phyloP scores from a whole-genome alignment of 169 alveolate genomes.

The Plasmodium yoelii region DNA sequence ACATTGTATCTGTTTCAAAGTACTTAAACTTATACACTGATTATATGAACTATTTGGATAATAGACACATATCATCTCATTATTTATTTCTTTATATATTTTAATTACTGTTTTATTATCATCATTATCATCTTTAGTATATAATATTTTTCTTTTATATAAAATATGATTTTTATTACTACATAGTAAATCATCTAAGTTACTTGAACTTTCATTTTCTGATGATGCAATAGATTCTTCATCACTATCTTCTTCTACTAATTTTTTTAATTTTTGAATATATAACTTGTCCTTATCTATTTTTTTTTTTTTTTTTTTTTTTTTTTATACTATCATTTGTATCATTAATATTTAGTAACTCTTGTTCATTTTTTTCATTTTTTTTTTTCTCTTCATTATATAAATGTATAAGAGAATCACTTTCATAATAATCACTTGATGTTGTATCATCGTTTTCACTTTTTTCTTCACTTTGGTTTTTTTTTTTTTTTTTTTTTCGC shows the following conservation, averaged over 20 bases:
- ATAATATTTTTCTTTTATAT: constrained; percentile 66
- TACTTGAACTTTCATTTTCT: constrained; percentile 24
- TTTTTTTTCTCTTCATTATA: constrained; percentile 60
- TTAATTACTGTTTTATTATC: constrained; percentile 14
- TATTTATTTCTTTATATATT: constrained; percentile 45
- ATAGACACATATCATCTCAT: constrained; percentile 47
- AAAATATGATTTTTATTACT: constrained; percentile 41
- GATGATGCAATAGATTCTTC: constrained; percentile 40
- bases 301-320: constrained; percentile 45
- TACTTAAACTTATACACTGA: constrained; percentile 36
- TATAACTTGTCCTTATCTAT: constrained; percentile 59
- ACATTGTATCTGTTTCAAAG: constrained; percentile 1
- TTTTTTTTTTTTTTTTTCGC: not conserved
- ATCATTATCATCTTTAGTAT: constrained; percentile 10
- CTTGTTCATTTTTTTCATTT: constrained; percentile 13
- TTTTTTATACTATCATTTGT: constrained; percentile 13
- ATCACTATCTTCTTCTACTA: constrained; percentile 63
- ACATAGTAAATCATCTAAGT: constrained; percentile 14
- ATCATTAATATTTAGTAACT: not conserved
- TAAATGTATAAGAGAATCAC: constrained; percentile 58
- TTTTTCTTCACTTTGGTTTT: not conserved
- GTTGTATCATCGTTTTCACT: not conserved
- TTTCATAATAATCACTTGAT: constrained; percentile 40
- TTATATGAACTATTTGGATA: constrained; percentile 64
- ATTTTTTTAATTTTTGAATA: constrained; percentile 60